Evolutionary conservation across 1,284 basidiomycete genomes (phyloP), one percentile per base, ranked within the genome.

Genomic region (Ceraceosorus guamensis): DNA sequence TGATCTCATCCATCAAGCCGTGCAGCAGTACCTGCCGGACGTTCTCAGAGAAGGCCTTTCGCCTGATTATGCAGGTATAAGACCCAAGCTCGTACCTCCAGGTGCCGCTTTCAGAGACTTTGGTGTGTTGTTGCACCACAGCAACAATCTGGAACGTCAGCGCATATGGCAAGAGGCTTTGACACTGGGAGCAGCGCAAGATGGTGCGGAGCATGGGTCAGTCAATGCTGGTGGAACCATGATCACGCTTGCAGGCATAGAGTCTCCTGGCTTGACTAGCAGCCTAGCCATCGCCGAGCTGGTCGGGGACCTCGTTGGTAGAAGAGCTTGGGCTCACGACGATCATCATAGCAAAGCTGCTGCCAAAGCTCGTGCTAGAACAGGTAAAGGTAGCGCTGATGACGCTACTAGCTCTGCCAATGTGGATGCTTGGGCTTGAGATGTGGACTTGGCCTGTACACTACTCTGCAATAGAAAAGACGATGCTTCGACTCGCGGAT

Each of bases 21-120:
- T 76, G 63, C 63, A 60, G 16, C 52, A 62, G 46, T 93, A 92
- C 77, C 80, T 98, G 39, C 89, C 91, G 0, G 80, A 79, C 6
- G 83, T 96, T 14, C 71, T 76, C 7, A 71, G 82, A 2, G 80
- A 84, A 6, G 84, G 85, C 0, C 80, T 98, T 52, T 80, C 83
- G 59, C 86, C 90, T 2, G 92, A 95, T 77, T 97, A 96, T 75
- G 85, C 87, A 24, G 93, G 93, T 2, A 84, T 98, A 63, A 81
- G 93, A 56, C 91, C 93, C 3, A 97, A 97, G 77, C 80, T 96
- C 13, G 83, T 84, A 5, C 82, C 84, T 1, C 88, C 88, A 0
- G 80, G 81, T 10, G 82, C 58, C 5, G 56, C 81, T 5, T 93
- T 96, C 75, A 84, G 86, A 63, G 93, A 98, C 75, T 97, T 97